phyloP scores from a whole-genome alignment of 768 basidiomycete species.

The Holtermanniella nyarrowii region DNA sequence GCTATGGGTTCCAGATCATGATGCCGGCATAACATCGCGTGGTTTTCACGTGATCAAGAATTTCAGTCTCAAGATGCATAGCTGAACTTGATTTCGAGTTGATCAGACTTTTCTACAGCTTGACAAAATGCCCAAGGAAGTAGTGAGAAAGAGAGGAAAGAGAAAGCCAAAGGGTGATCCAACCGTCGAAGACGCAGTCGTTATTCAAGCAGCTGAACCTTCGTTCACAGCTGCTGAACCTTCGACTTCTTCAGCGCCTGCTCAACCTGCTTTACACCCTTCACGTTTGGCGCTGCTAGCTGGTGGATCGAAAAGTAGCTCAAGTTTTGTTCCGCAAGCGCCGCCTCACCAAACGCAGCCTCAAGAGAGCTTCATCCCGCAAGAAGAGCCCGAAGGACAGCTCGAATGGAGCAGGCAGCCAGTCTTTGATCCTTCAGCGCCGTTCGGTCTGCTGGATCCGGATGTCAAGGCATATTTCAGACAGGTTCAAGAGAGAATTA shows the following conservation, averaged over 20 bases:
- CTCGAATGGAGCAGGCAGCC: slow-evolving; percentile 17
- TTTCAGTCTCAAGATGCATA: too few species aligned
- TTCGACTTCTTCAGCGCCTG: slow-evolving; percentile 3
- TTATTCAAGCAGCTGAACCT: neutral
- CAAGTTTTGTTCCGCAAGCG: neutral
- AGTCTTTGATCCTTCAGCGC: slow-evolving; percentile 50
- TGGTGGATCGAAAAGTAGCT: slow-evolving; percentile 1
- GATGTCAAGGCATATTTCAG: slow-evolving; percentile 90
- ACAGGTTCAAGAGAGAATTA: slow-evolving; percentile 75
- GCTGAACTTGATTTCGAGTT: too few species aligned
- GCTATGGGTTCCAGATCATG: too few species aligned
- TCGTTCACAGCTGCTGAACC: slow-evolving; percentile 15
- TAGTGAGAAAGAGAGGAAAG: slow-evolving; percentile 36
- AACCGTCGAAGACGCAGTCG: neutral
- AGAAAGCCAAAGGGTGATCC: slow-evolving; percentile 25
- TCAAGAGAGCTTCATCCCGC: neutral
- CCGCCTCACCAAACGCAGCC: neutral
- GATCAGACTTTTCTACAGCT: too few species aligned
- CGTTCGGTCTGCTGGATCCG: slow-evolving; percentile 79
- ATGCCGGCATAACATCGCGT: too few species aligned
- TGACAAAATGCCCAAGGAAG: slow-evolving; percentile 37
- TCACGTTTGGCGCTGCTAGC: slow-evolving; percentile 22
- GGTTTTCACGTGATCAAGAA: too few species aligned
- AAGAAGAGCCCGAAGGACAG: slow-evolving; percentile 5
- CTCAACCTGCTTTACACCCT: slow-evolving; percentile 20